Percentiles rank a stretch among this genome's conserved stretches.
These are phyloP conservation scores for Selaginella moellendorffii DNA, from an alignment of 75 land plant genomes.

Conservation along the genomic window DNA sequence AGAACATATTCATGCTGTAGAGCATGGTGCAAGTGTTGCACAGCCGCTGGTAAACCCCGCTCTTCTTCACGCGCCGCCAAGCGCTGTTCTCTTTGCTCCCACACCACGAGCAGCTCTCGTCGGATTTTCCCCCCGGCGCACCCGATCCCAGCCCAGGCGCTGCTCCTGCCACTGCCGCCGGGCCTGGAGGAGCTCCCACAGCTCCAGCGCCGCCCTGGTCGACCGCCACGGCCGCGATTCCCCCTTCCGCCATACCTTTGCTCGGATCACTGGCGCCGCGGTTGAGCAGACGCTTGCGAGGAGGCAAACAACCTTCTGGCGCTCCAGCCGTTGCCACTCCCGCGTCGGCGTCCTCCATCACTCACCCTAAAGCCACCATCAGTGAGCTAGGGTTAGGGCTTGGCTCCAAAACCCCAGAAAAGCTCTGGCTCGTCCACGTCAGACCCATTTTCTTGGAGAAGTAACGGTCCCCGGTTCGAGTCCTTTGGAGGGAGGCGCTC, in stretches of 20 bases:
- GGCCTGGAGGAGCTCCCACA: too few relatives aligned
- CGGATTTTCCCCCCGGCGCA: too few relatives aligned
- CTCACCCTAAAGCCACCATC: not conserved
- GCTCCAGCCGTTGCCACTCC: not conserved
- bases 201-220: not conserved
- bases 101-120: slow-evolving; percentile 16
- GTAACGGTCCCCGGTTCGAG: too few relatives aligned
- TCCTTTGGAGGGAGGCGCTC: too few relatives aligned
- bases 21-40: slow-evolving; percentile 19
- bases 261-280: not conserved
- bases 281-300: not conserved
- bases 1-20: slow-evolving; percentile 15
- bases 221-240: not conserved
- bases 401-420: not conserved
- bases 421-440: too few relatives aligned
- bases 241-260: not conserved
- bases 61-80: slow-evolving; percentile 15
- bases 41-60: slow-evolving; percentile 15
- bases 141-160: too few relatives aligned
- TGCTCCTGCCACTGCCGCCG: too few relatives aligned
- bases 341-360: not conserved
- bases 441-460: too few relatives aligned
- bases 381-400: not conserved
- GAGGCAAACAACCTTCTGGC: not conserved
- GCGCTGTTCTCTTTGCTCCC: slow-evolving; percentile 1